Percentiles rank a stretch among this genome's conserved stretches.
These are phyloP conservation scores for Candida gorgasii DNA, from an alignment of 805 yeast genomes.

Conservation along the genomic window DNA sequence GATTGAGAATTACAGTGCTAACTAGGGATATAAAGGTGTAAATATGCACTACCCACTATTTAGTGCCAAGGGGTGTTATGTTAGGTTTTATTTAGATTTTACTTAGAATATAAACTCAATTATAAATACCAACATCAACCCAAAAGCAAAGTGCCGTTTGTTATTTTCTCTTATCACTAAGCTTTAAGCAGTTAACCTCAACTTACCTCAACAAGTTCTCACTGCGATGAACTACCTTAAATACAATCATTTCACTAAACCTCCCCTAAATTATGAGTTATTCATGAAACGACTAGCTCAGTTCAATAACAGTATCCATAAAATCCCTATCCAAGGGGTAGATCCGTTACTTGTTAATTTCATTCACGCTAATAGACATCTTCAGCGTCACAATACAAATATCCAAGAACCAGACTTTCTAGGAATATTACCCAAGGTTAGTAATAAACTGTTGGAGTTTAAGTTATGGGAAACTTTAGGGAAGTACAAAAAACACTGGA, in stretches of 20 bases:
- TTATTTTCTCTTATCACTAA: no score
- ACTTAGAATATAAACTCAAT: no score
- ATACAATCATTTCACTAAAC: conserved; percentile 4
- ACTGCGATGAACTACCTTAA: no score
- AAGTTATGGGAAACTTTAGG: conserved; percentile 2
- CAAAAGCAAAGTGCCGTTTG: no score
- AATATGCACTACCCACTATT: no score
- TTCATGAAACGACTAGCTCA: background rate
- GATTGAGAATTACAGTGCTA: background rate
- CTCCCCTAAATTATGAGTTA: conserved; percentile 7
- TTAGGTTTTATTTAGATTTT: no score
- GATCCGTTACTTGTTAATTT: conserved; percentile 18
- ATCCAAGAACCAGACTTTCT: conserved; percentile 1
- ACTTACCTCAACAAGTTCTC: no score
- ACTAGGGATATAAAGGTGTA: no score
- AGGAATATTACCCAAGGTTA: background rate
- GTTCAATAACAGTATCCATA: background rate
- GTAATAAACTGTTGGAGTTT: conserved; percentile 3
- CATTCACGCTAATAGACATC: conserved; percentile 23
- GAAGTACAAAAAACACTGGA: background rate
- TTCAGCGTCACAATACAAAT: conserved; percentile 15
- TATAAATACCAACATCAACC: no score
- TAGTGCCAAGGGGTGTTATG: no score
- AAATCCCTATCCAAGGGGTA: background rate
- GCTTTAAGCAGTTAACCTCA: no score